Evolutionary conservation across 345 rosid genomes (phyloP), one percentile per base, ranked within the genome.

Genomic region (Clausena lansium): DNA sequence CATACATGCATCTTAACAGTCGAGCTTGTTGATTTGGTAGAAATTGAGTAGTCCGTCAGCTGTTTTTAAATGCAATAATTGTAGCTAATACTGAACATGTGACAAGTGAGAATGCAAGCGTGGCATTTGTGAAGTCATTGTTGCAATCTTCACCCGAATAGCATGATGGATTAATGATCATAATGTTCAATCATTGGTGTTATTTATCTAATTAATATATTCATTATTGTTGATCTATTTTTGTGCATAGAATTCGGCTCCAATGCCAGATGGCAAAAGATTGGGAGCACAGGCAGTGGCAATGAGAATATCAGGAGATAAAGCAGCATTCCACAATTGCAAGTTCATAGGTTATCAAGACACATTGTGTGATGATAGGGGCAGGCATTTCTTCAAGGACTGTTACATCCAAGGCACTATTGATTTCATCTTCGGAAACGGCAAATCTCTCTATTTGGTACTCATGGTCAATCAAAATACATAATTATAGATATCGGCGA

Each of bases 351-450:
- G 88, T 50, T 89, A 79, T 67, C 89, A 89, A 45, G 92, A 87
- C 81, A 89, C 92, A 20, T 81, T 85, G 9, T 86, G 85, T 9
- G 90, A 89, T 45, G 90, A 87, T 50, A 83, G 11, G 27, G 92
- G 88, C 62, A 73, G 82, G 70, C 92, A 87, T 78, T 82, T 85
- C 78, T 87, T 84, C 72, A 84, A 68, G 73, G 71, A 83, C 35
- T 89, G 88, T 41, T 84, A 82, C 64, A 78, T 89, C 33, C 68
- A 75, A 63, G 90, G 92, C 61, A 85, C 89, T 5, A 85, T 84
- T 35, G 92, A 87, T 75, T 87, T 87, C 81, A 86, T 87, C 19
- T 88, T 86, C 28, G 91, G 90, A 64, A 80, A 80, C 57, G 90
- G 91, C 62, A 85, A 84, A 72, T 86, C 88, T 27, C 76, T 88